Percentiles rank a stretch among this genome's conserved stretches.
phyloP scores from a whole-genome alignment of 768 basidiomycete genomes.

The Brasilioporus rufonigricans region DNA sequence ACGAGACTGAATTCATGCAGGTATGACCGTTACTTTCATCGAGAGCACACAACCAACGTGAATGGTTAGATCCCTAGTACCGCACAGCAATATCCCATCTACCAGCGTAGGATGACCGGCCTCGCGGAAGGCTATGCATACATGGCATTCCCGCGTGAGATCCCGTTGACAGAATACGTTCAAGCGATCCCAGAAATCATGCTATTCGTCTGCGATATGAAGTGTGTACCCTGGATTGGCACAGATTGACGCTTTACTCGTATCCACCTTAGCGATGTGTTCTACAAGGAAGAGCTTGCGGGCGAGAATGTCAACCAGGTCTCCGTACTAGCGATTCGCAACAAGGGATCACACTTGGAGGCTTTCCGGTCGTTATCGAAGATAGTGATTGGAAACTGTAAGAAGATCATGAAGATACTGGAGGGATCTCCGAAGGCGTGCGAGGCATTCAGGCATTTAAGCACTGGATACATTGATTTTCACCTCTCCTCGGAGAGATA shows the following conservation, averaged over 20 bases:
- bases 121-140: background rate
- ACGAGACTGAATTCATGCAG: background rate
- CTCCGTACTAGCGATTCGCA: background rate
- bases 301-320: background rate
- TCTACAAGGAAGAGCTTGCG: background rate
- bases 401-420: conserved; percentile 21
- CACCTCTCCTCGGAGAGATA: conserved; percentile 23
- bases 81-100: background rate
- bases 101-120: background rate
- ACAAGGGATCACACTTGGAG: background rate
- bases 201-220: background rate
- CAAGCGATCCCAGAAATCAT: background rate
- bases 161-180: background rate
- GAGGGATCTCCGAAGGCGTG: conserved; percentile 4
- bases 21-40: background rate
- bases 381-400: conserved; percentile 1
- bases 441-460: conserved; percentile 4
- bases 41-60: background rate
- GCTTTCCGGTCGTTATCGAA: background rate
- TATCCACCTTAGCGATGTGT: background rate
- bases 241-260: background rate
- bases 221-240: background rate
- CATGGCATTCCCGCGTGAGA: background rate
- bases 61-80: background rate
- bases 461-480: conserved; percentile 20